Conservation (phyloP, 2,329 filamentous ascomycete genomes). For the Nemania sp. region DNA sequence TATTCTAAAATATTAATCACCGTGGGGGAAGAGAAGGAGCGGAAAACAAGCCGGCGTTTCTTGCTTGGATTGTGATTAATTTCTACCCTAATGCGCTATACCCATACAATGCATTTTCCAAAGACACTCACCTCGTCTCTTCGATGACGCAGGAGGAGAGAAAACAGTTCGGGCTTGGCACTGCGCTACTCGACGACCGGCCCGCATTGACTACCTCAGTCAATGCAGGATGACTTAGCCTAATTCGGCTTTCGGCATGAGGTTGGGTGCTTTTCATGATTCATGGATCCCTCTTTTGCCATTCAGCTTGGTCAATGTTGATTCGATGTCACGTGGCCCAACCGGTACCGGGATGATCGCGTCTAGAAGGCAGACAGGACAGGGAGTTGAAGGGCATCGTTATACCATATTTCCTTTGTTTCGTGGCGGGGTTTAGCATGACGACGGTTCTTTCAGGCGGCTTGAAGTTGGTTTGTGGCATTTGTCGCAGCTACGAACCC, state of each 20-base stretch:
- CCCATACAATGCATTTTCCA: constrained; percentile 25
- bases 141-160: constrained; percentile 11
- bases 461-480: constrained; percentile 8
- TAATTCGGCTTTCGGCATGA: constrained; percentile 20
- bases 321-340: neutral
- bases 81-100: constrained; percentile 31
- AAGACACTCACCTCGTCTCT: constrained; percentile 8
- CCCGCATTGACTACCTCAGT: neutral
- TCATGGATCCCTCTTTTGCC: neutral
- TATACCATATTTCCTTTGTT: constrained; percentile 30
- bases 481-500: constrained; percentile 1
- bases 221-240: constrained; percentile 21
- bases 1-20: constrained; percentile 77
- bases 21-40: constrained; percentile 3
- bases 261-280: constrained; percentile 13
- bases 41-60: constrained; percentile 19
- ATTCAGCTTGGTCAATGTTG: neutral
- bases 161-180: constrained; percentile 28
- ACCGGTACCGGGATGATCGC: constrained; percentile 1
- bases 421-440: constrained; percentile 18
- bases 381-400: constrained; percentile 17
- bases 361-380: neutral
- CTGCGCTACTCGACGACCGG: constrained; percentile 2
- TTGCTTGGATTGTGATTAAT: constrained; percentile 14
- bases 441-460: constrained; percentile 22